Base-by-base conservation (phyloP, 169 alveolate genomes). In the Neospora caninum region DNA sequence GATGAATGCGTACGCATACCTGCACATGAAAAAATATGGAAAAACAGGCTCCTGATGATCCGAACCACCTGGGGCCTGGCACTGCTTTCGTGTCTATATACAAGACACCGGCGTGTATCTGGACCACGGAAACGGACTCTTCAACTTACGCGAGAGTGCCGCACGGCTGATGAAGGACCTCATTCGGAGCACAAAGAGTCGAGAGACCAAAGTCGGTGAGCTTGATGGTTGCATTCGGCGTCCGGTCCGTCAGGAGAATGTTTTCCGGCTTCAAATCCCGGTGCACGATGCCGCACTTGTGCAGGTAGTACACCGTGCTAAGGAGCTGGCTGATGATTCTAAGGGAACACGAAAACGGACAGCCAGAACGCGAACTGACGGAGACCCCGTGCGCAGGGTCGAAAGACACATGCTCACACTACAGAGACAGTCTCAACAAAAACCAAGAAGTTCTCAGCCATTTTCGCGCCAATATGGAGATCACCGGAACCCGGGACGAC, bases 251-350 rank as follows among this genome's bases (percentile, higher is more conserved):
- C 89, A 99, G 96, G 86, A 99, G 96, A 29, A 99, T 97, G 96
- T 99, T 99, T 95, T 99, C 99, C 39, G 99, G 99, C 93, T 99
- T 99, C 64, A 99, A 94, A 97, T 99, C 99, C 36, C 99, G 92
- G 92, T 99, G 99, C 88, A 98, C 97, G 36, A 99, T 98, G 83
- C 99, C 99, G 93, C 99, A 98, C 78, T 97, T 96, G 96, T 99
- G 99, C 91, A 98, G 97, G 96, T 98, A 99, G 58, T 98, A 98
- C 43, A 99, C 98, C 25, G 99, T 99, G 43, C 97, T 96, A 89
- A 98, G 97, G 88, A 99, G 95, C 95, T 98, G 99, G 49, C 98
- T 92, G 93, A 98, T 97, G 69, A 99, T 97, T 92, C 97, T 95
- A 36, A 20, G 53, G 45, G n/a, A 34, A 41, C 39, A 39, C 80